Base-by-base conservation (phyloP, 768 basidiomycete species). In the Rhizopogon sp. region DNA sequence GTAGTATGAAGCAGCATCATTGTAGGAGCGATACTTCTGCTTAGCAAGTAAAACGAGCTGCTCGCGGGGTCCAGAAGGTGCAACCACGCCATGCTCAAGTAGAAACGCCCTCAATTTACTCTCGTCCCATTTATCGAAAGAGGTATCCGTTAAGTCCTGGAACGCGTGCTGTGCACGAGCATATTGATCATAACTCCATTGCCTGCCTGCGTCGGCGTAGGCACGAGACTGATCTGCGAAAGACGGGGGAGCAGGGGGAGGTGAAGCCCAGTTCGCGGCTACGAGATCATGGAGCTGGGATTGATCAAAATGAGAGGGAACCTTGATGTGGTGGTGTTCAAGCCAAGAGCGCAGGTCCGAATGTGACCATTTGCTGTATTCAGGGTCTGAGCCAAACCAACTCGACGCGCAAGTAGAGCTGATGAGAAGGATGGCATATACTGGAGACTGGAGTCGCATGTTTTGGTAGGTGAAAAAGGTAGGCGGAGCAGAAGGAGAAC, bases 121-220 rank as follows among this genome's bases (percentile, higher is more conserved):
- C 64, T 98, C 94, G 66, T 90, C 84, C 93, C 93, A 98, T 1
- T 76, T 73, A 58, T 94, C 89, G 58, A 91, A 86, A 8, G 82
- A 69, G 22, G 77, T 70, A 3, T 84, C 83, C 55, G 80, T 81
- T 57, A 88, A 41, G 56, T 82, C 72, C 16, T 75, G 62, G 59
- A 90, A 91, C 3, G 76, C 71, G 56, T 79, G 75, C 66, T 90
- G 88, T 0, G 87, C 86, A 31, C 72, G 69, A 46, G 72, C 66
- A 66, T 84, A 87, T 60, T 86, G 84, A 49, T 87, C 85, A 43
- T 79, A 70, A 3, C 82, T 77, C 86, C 87, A 88, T 6, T 62
- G 60, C 14, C 62, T 63, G 11, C 69, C 58, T 5, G 68, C 59
- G 29, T 72, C 61, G 14, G 58, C 58, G n/a, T 59, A 59, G 31